Evolutionary conservation across 176 grass and related monocot species (phyloP).

Genomic region (Hyparrhenia diplandra): DNA sequence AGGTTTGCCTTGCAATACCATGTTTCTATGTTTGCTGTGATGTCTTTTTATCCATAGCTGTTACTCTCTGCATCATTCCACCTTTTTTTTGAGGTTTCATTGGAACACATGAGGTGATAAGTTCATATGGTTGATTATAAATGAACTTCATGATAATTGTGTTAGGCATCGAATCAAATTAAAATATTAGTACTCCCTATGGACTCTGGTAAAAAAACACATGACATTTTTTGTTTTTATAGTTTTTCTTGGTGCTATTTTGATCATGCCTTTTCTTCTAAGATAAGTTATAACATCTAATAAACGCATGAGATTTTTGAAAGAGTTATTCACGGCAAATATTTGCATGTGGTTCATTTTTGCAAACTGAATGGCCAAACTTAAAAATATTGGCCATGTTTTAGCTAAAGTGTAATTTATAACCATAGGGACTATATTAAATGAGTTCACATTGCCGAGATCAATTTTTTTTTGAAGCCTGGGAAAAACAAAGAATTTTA

Average conservation of each 20-base stretch:
- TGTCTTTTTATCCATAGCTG: neutral
- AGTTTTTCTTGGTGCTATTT: neutral
- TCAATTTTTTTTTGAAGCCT: neutral
- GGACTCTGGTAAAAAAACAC: neutral
- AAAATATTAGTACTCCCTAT: too few relatives aligned
- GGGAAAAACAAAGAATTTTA: neutral
- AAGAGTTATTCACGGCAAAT: neutral
- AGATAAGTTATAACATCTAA: neutral
- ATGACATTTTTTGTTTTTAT: neutral
- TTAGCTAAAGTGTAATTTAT: neutral
- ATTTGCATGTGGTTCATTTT: neutral
- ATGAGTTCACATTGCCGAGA: neutral
- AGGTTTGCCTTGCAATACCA: conserved; percentile 37
- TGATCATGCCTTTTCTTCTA: neutral
- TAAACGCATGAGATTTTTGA: neutral
- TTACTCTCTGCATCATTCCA: neutral
- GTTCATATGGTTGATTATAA: neutral
- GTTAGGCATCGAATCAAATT: neutral
- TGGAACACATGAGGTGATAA: neutral
- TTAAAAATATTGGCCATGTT: neutral
- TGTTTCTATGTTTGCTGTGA: neutral
- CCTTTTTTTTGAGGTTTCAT: neutral
- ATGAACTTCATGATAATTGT: neutral
- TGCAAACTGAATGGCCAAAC: neutral
- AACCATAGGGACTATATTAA: neutral